Percentiles rank a stretch among this genome's conserved stretches.
These are phyloP conservation scores for Flaveria trinervia DNA, from an alignment of 129 eudicot genomes.

Conservation along the genomic window DNA sequence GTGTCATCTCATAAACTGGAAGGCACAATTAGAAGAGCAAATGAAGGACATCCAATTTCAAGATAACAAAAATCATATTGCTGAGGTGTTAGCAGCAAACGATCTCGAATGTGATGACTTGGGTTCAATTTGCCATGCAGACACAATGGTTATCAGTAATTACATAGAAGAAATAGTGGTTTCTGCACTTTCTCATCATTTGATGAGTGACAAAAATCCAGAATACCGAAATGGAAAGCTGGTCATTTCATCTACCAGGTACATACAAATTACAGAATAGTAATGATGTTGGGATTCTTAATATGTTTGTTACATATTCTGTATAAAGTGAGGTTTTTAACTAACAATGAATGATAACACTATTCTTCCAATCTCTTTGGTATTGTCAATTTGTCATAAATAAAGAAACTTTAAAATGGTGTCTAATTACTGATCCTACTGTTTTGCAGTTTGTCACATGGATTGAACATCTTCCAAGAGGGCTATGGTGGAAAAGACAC, in stretches of 20 bases:
- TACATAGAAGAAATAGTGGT: constrained; percentile 84
- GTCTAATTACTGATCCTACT: constrained; percentile 8
- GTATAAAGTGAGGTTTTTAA: not conserved
- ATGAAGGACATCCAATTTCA: constrained; percentile 70
- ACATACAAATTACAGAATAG: not conserved
- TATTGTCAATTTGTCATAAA: not conserved
- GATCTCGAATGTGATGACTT: constrained; percentile 93
- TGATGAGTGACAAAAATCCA: constrained; percentile 72
- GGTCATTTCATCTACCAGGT: constrained; percentile 83
- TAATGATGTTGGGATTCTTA: not conserved
- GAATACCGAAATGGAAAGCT: constrained; percentile 94
- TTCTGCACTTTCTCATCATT: constrained; percentile 85
- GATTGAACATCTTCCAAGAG: constrained; percentile 85
- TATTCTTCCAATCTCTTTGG: not conserved
- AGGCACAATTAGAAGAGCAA: constrained; percentile 79
- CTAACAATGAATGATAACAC: not conserved
- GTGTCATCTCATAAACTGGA: constrained; percentile 68
- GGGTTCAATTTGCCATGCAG: constrained; percentile 76
- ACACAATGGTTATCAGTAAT: constrained; percentile 67
- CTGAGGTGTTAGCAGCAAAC: constrained; percentile 90
- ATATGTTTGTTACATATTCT: not conserved
- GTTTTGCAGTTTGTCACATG: constrained; percentile 78
- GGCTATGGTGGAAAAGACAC: constrained; percentile 68
- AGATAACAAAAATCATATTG: constrained; percentile 84
- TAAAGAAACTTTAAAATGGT: constrained; percentile 2